Evolutionary conservation across 106 monocot genomes (phyloP).

Genomic region (Allium fistulosum): DNA sequence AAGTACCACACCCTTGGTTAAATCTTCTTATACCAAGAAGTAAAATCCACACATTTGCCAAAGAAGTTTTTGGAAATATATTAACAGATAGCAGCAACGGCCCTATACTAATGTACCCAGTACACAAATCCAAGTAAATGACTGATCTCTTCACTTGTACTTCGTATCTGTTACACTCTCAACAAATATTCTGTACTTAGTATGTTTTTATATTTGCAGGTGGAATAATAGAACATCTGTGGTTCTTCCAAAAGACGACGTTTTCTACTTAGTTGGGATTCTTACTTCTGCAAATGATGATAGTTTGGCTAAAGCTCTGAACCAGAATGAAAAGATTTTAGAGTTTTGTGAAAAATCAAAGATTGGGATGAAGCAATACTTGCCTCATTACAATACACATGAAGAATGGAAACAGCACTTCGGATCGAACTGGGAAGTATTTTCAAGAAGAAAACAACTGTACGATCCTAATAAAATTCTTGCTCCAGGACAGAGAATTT

Average conservation of each 20-base stretch:
- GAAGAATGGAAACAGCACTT: constrained; percentile 81
- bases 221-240: constrained; percentile 17
- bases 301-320: constrained; percentile 27
- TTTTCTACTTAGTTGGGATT: constrained; percentile 78
- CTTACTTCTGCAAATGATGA: constrained; percentile 44
- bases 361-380: constrained; percentile 67
- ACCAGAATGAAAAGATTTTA: constrained; percentile 42
- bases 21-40: constrained; percentile 73
- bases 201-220: neutral
- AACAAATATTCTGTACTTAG: neutral
- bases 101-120: constrained; percentile 86
- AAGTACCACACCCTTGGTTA: constrained; percentile 91
- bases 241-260: constrained; percentile 10
- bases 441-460: constrained; percentile 34
- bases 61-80: constrained; percentile 65
- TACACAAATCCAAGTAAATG: constrained; percentile 74
- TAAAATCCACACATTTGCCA: constrained; percentile 49
- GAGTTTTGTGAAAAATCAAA: constrained; percentile 34
- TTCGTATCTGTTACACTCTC: too few species aligned
- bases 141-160: neutral
- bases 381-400: constrained; percentile 58
- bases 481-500: constrained; percentile 83
- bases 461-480: constrained; percentile 82
- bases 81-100: constrained; percentile 82
- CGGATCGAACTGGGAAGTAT: constrained; percentile 55